phyloP scores from a whole-genome alignment of 495 filamentous ascomycete species.

The Neurospora sp. region DNA sequence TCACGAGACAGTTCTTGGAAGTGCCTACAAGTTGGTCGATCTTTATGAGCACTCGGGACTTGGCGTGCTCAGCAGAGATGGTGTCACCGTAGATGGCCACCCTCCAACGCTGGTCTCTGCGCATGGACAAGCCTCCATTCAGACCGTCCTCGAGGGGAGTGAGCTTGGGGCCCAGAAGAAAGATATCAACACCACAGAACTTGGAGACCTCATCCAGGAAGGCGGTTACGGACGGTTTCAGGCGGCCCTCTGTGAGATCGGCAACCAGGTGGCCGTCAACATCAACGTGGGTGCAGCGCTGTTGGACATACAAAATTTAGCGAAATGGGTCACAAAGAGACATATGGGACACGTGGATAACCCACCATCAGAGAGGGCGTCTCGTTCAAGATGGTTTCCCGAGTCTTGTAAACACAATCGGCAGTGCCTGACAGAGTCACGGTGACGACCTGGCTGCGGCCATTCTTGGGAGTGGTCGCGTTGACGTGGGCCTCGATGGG shows the following conservation, averaged over 20 bases:
- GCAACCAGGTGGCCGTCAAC: conserved; percentile 82
- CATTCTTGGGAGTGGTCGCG: conserved; percentile 69
- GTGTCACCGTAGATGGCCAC: conserved; percentile 92
- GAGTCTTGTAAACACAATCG: conserved; percentile 73
- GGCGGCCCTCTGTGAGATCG: conserved; percentile 57
- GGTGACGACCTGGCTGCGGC: conserved; percentile 69
- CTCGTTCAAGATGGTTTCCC: conserved; percentile 74
- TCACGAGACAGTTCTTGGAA: neutral
- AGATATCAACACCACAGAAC: conserved; percentile 91
- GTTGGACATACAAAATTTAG: conserved; percentile 13
- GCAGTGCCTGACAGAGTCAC: conserved; percentile 80
- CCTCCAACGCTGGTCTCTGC: conserved; percentile 67
- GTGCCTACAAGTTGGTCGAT: conserved; percentile 85
- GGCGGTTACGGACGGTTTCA: conserved; percentile 56
- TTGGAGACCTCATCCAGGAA: conserved; percentile 74
- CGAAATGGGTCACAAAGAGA: conserved; percentile 1
- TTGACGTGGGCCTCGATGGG: conserved; percentile 71
- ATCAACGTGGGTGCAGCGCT: conserved; percentile 89
- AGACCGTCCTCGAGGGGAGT: conserved; percentile 53
- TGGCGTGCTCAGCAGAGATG: conserved; percentile 92
- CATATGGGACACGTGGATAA: neutral
- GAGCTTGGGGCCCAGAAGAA: conserved; percentile 76
- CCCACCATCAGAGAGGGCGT: conserved; percentile 81
- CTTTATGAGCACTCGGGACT: conserved; percentile 90
- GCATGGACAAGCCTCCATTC: conserved; percentile 42